Conservation (phyloP, 2,329 filamentous ascomycete species). For the Exophiala xenobiotica region DNA sequence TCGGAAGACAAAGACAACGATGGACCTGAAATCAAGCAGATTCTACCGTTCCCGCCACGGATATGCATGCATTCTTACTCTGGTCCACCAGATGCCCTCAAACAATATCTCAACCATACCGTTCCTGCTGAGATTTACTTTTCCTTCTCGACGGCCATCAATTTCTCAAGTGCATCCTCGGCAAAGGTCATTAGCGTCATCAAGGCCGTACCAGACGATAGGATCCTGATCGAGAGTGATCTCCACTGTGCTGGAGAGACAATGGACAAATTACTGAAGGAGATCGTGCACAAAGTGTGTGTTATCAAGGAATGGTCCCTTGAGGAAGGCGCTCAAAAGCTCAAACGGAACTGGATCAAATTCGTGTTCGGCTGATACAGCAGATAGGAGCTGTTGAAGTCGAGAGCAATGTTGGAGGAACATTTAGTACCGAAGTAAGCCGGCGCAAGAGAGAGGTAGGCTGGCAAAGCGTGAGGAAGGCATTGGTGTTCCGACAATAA, state of each 20-base stretch:
- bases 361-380: conserved; percentile 65
- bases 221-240: conserved; percentile 86
- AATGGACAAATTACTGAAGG: conserved; percentile 77
- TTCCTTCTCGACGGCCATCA: conserved; percentile 83
- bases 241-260: conserved; percentile 74
- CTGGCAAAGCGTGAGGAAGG: too few species aligned
- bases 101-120: conserved; percentile 71
- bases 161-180: conserved; percentile 59
- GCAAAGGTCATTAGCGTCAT: conserved; percentile 66
- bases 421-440: too few species aligned
- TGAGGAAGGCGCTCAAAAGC: conserved; percentile 64
- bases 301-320: conserved; percentile 74
- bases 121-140: conserved; percentile 80
- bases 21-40: conserved; percentile 24
- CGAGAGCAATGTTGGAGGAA: too few species aligned
- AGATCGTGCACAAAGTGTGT: conserved; percentile 75
- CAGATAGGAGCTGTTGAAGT: background rate
- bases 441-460: too few species aligned
- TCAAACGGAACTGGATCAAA: conserved; percentile 72
- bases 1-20: conserved; percentile 32
- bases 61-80: conserved; percentile 95
- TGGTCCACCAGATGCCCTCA: conserved; percentile 70
- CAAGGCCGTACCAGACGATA: conserved; percentile 70
- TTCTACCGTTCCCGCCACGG: conserved; percentile 74
- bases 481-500: too few species aligned